phyloP scores from a whole-genome alignment of 768 basidiomycete genomes.

The Baorangia bicolor region DNA sequence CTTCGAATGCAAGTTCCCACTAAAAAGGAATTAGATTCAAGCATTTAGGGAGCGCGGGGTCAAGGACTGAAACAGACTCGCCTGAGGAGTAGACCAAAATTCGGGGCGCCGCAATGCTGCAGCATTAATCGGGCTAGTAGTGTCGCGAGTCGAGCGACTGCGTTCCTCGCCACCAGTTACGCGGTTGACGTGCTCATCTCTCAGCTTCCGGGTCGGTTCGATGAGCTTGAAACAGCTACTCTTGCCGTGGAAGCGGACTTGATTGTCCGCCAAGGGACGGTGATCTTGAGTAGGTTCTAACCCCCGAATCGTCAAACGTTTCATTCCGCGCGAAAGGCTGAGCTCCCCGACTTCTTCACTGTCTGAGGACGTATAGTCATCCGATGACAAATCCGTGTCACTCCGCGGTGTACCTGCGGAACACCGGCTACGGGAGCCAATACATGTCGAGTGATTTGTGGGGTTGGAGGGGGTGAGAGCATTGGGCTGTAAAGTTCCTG shows the following conservation, averaged over 20 bases:
- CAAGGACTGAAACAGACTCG: constrained; percentile 31
- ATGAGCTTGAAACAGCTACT: constrained; percentile 58
- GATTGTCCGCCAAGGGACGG: constrained; percentile 35
- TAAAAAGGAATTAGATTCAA: constrained; percentile 21
- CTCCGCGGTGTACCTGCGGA: constrained; percentile 25
- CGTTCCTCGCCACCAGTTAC: constrained; percentile 19
- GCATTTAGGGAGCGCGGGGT: not conserved
- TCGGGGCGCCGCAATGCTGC: constrained; percentile 39
- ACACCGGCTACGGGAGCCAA: constrained; percentile 9
- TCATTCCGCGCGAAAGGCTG: constrained; percentile 39
- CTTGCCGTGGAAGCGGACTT: constrained; percentile 59
- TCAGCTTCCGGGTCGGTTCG: constrained; percentile 51
- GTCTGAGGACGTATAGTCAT: constrained; percentile 32
- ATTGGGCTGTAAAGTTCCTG: constrained; percentile 8
- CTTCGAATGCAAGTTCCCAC: constrained; percentile 64
- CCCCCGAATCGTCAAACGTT: constrained; percentile 37
- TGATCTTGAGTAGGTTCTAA: constrained; percentile 37
- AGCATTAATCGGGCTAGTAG: constrained; percentile 19
- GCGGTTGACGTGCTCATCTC: constrained; percentile 49
- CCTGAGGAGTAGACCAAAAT: constrained; percentile 61
- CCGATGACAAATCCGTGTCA: constrained; percentile 30
- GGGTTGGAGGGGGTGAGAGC: constrained; percentile 5
- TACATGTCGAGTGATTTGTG: constrained; percentile 3
- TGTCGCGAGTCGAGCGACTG: constrained; percentile 17
- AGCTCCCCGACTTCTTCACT: constrained; percentile 39